Base-by-base conservation (phyloP, 2,329 filamentous ascomycete genomes). In the Trichophyton mentagrophytes region DNA sequence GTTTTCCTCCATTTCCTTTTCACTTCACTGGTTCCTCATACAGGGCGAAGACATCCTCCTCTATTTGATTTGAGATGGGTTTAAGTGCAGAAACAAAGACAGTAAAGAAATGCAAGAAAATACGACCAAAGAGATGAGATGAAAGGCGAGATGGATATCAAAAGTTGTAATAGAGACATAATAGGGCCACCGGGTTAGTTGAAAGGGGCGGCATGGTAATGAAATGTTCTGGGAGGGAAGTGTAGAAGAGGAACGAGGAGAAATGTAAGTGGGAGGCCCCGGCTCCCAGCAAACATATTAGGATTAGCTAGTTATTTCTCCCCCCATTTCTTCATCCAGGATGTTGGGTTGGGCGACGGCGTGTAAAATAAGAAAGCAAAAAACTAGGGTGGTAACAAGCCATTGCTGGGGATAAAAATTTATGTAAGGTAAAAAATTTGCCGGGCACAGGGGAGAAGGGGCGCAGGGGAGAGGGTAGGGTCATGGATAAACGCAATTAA, bases 221-320 rank as follows among this genome's bases (percentile, higher is more conserved):
- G 27, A 55, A 55, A 55, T 38, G 38, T 36, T 55, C 51, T 55
- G 25, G n/a, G 15, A 27, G n/a, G 27, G 15, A 13, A 38, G 27
- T 9, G 33, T 38, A 55, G 27, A 25, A 36, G 22, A 33, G 15
- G 11, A 27, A 55, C 9, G 17, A 27, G 51, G 51, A 33, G 51
- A 38, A 38, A 55, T 38, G 51, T 55, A 20, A 15, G 51, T 55
- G 51, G 8, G 51, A 36, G 30, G 13, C 33, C 51, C 51, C 51
- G 51, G 20, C 51, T 55, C 51, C 30, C 51, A 55, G 3, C 51
- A 55, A 36, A 55, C 51, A 55, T 55, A 55, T 55, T 55, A 55
- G 51, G 27, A 55, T 55, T 55, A 55, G 8, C 51, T 55, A 55
- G 25, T 55, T 36, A 55, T 55, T 36, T 44, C 40, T 44, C 27